phyloP scores from a whole-genome alignment of 2,329 filamentous ascomycete species.

The Pseudogymnoascus sp. region DNA sequence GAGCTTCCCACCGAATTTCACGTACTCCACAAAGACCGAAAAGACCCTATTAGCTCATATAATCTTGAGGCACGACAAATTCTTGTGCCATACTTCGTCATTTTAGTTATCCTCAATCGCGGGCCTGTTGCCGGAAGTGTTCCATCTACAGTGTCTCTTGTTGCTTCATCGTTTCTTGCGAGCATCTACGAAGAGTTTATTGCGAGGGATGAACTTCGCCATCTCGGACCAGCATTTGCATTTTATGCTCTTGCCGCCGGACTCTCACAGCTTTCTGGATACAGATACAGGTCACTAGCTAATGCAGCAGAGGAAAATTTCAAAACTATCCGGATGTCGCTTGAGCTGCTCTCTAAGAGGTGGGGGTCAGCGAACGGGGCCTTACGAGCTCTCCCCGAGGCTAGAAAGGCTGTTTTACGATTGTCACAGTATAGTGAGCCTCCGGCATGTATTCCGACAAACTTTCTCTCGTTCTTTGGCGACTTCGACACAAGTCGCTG shows the following conservation, averaged over 20 bases:
- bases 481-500: constrained; percentile 5
- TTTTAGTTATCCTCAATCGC: constrained; percentile 7
- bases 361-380: constrained; percentile 8
- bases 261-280: constrained; percentile 9
- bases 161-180: constrained; percentile 6
- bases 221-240: constrained; percentile 6
- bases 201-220: constrained; percentile 7
- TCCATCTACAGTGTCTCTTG: background rate
- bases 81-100: constrained; percentile 9
- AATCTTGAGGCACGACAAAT: constrained; percentile 7
- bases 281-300: constrained; percentile 5
- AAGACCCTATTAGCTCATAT: constrained; percentile 20
- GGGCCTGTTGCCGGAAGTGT: background rate
- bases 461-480: background rate
- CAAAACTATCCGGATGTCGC: constrained; percentile 8
- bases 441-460: constrained; percentile 5
- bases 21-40: constrained; percentile 5
- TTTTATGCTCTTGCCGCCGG: constrained; percentile 6
- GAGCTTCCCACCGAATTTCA: constrained; percentile 25
- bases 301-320: constrained; percentile 7
- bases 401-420: constrained; percentile 2
- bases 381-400: constrained; percentile 5
- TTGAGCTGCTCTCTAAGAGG: constrained; percentile 2
- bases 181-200: constrained; percentile 9
- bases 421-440: background rate